These are phyloP conservation scores for Neonothopanus nambi DNA, from an alignment of 1,284 basidiomycete species.

Conservation along the genomic window DNA sequence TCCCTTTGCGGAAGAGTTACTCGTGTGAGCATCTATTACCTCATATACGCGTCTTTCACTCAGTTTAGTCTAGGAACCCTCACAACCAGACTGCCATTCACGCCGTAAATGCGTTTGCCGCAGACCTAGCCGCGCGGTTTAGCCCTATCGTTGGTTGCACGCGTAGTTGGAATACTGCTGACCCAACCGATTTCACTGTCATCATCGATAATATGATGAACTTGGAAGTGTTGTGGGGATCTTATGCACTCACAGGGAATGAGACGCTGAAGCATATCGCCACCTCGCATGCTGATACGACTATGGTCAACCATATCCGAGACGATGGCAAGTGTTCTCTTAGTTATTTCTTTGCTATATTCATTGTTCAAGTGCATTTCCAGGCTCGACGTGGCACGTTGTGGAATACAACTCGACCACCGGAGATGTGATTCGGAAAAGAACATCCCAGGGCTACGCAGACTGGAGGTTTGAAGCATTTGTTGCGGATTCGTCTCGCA, in stretches of 20 bases:
- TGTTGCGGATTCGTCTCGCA: not conserved
- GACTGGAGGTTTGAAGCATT: conserved; percentile 42
- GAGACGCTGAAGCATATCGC: conserved; percentile 59
- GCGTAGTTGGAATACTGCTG: conserved; percentile 56
- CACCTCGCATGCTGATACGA: conserved; percentile 63
- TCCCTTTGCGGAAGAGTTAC: conserved; percentile 58
- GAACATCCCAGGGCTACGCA: conserved; percentile 63
- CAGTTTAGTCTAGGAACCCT: conserved; percentile 36
- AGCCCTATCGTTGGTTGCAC: conserved; percentile 47
- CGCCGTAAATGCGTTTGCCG: conserved; percentile 45
- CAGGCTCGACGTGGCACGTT: conserved; percentile 67
- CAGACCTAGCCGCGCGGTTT: conserved; percentile 44
- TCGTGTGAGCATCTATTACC: conserved; percentile 34
- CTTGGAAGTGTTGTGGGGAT: conserved; percentile 61
- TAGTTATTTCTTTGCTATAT: not conserved
- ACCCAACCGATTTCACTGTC: conserved; percentile 60
- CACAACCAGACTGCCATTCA: conserved; percentile 43
- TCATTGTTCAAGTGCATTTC: not conserved
- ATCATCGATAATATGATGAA: conserved; percentile 83
- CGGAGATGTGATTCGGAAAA: conserved; percentile 53
- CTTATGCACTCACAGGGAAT: conserved; percentile 57
- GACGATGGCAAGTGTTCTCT: conserved; percentile 46
- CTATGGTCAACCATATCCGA: conserved; percentile 65
- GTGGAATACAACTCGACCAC: conserved; percentile 67
- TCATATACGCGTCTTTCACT: not conserved